Evolutionary conservation across 805 yeast genomes (phyloP), one percentile per base, ranked within the genome.

Genomic region (Cyberlindnera amylophila): DNA sequence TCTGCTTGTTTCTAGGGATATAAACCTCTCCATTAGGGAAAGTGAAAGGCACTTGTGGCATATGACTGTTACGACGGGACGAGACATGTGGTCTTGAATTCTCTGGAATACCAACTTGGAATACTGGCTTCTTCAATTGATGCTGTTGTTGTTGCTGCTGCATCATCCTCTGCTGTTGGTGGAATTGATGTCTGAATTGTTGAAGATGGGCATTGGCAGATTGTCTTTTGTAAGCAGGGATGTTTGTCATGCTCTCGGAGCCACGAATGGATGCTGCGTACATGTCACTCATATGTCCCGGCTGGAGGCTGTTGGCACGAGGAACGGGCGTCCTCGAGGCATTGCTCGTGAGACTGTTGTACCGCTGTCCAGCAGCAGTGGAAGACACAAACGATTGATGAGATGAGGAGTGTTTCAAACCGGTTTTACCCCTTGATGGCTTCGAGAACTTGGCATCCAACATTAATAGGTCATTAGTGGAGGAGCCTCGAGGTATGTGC

Each of bases 21-120:
- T 58, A 58, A 6, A 57, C 52, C 30, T 58, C 62, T 32, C 62
- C 62, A 31, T 58, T 58, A 16, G 62, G 62, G 43, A 58, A 58
- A 2, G 59, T 55, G 46, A 54, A 58, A 2, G 57, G 52, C 3
- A 50, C 52, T 27, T 53, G 27, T 14, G 52, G 51, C 39, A 43
- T 38, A 30, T 44, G 45, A 9, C 36, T 32, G 33, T 42, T 44
- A n/a, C 49, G 47, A 27, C 51, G 53, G 18, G 35, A 15, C 10
- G 34, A 15, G 9, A 21, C 14, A 15, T 36, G 14, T 23, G 33
- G 34, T 33, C 12, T 21, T 24, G 39, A 27, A 17, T 33, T 4
- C 17, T 4, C 18, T 12, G 17, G 32, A 13, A 13, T 23, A 24
- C 35, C 40, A 23, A n/a, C 40, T 14, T 39, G 44, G 10, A 23